Conservation (phyloP, 2,329 filamentous ascomycete species). For the Sclerotinia minor region DNA sequence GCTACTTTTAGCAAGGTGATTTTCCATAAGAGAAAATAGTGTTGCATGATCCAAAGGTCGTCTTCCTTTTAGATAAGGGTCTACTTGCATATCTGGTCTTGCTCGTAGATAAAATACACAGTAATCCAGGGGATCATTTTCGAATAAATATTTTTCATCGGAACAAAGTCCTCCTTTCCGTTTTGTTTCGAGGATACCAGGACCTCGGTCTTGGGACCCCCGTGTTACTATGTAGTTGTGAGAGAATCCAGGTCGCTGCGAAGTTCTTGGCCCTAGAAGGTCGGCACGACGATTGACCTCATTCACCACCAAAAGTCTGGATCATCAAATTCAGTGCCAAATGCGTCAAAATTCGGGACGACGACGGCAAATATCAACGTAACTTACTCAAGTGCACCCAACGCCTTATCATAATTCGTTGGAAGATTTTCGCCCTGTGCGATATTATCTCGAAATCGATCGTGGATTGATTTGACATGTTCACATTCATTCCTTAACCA, state of each 20-base stretch:
- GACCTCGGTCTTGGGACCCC: background rate
- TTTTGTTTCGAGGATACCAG: too few species aligned
- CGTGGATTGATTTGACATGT: background rate
- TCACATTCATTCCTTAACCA: constrained; percentile 5
- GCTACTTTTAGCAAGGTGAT: constrained; percentile 10
- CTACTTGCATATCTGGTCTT: background rate
- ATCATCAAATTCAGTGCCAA: background rate
- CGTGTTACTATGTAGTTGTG: background rate
- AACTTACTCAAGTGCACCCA: constrained; percentile 1
- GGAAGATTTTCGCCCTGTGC: background rate
- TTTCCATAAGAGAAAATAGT: constrained; percentile 19
- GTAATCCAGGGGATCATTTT: background rate
- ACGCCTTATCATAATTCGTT: background rate
- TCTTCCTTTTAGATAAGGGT: background rate
- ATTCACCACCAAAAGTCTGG: background rate
- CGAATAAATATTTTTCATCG: background rate
- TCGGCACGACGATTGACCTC: background rate
- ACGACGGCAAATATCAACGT: background rate
- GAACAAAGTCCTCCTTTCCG: background rate
- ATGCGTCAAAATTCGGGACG: too few species aligned
- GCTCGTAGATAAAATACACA: background rate
- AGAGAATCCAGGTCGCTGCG: constrained; percentile 11
- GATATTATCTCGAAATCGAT: constrained; percentile 7
- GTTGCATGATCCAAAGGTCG: constrained; percentile 8
- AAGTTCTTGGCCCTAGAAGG: background rate